phyloP scores from a whole-genome alignment of 352 stramenopile species.

The Pythium scleroteichum region DNA sequence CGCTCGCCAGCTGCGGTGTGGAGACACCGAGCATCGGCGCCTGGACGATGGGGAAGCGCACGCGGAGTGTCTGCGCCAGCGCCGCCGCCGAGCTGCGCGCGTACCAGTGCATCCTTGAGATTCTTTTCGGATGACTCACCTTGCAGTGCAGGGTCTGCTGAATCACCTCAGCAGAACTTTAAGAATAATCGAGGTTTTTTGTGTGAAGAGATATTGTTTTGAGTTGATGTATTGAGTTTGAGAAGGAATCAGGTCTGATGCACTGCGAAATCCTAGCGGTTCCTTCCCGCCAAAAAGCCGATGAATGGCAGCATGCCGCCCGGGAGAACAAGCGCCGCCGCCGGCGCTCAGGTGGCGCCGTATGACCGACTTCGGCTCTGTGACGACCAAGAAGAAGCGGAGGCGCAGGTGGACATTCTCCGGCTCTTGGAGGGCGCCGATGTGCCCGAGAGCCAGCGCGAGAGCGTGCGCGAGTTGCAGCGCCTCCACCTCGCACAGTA shows the following conservation, averaged over 20 bases:
- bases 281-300: constrained; percentile 5
- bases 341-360: constrained; percentile 9
- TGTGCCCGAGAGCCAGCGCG: constrained; percentile 22
- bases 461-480: constrained; percentile 37
- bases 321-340: no score
- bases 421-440: constrained; percentile 31
- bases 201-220: no score
- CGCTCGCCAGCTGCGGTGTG: constrained; percentile 37
- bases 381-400: constrained; percentile 24
- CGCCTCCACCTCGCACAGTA: constrained; percentile 47
- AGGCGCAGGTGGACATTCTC: constrained; percentile 46
- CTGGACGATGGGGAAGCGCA: constrained; percentile 40
- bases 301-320: constrained; percentile 1
- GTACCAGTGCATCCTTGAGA: constrained; percentile 4
- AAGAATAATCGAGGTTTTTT: no score
- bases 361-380: constrained; percentile 25
- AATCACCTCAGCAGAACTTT: no score
- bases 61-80: constrained; percentile 25
- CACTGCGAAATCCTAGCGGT: no score
- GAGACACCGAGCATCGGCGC: constrained; percentile 53
- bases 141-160: no score
- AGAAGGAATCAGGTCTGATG: no score
- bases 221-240: no score
- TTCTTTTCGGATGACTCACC: background rate
- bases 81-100: constrained; percentile 9